Percentiles rank a stretch among this genome's conserved stretches.
These are phyloP conservation scores for Passiflora organensis DNA, from an alignment of 345 rosid genomes.

Conservation along the genomic window DNA sequence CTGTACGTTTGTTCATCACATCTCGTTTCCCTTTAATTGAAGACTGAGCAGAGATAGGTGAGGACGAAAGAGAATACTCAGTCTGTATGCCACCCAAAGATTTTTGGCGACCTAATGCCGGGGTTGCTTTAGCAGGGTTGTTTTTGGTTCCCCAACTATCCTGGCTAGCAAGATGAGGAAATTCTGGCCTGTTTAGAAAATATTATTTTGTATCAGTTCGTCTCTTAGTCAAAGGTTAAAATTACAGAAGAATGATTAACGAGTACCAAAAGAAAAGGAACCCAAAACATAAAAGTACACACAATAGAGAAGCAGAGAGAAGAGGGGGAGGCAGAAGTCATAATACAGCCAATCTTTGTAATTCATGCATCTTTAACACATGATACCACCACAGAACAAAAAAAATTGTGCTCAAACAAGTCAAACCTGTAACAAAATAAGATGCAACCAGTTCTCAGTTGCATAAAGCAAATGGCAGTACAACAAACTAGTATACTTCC, in stretches of 20 bases:
- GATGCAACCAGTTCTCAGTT: too few species aligned
- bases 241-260: too few species aligned
- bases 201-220: neutral
- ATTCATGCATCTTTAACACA: neutral
- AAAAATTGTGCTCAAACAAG: too few species aligned
- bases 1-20: constrained; percentile 56
- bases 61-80: constrained; percentile 46
- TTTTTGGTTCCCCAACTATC: constrained; percentile 71
- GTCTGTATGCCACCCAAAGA: constrained; percentile 42
- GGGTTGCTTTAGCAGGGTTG: constrained; percentile 47
- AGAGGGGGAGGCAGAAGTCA: neutral
- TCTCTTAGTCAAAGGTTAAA: too few species aligned
- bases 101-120: constrained; percentile 59
- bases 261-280: neutral
- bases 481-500: too few species aligned
- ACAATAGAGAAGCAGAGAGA: neutral
- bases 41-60: constrained; percentile 46
- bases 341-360: neutral
- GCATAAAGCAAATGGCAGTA: too few species aligned
- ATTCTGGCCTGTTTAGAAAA: constrained; percentile 44
- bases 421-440: too few species aligned
- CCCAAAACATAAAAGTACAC: neutral
- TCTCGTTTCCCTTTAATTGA: constrained; percentile 55
- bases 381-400: too few species aligned
- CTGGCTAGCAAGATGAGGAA: constrained; percentile 54